Percentiles rank a stretch among this genome's conserved stretches.
Conservation (phyloP, 2,329 filamentous ascomycete species). For the Metarhizium humberi region DNA sequence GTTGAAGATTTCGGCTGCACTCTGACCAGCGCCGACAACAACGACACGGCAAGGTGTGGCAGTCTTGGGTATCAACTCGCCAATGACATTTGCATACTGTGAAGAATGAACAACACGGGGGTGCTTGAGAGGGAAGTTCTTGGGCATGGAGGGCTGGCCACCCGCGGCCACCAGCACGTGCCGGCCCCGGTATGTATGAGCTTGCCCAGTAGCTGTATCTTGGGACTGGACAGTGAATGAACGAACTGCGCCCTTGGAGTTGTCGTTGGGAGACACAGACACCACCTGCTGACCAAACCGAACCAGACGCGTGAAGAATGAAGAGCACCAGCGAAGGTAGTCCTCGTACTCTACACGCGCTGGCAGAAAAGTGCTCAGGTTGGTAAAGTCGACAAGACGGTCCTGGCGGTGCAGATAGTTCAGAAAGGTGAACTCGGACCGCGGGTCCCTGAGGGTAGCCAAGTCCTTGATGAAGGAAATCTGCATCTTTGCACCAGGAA, state of each 20-base stretch:
- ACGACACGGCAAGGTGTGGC: conserved; percentile 62
- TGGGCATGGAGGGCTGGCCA: conserved; percentile 60
- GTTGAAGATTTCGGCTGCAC: conserved; percentile 90
- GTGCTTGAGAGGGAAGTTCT: conserved; percentile 57
- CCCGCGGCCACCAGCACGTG: conserved; percentile 56
- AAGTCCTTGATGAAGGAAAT: conserved; percentile 97
- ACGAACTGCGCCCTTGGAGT: conserved; percentile 37
- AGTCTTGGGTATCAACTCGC: conserved; percentile 47
- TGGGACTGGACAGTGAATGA: conserved; percentile 60
- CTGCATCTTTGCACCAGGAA: conserved; percentile 92
- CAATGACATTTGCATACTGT: conserved; percentile 62
- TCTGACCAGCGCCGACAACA: conserved; percentile 83
- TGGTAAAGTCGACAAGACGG: conserved; percentile 83
- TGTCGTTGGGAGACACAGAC: conserved; percentile 51
- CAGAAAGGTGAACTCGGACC: conserved; percentile 87
- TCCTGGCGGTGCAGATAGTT: conserved; percentile 82
- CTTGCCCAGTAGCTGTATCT: conserved; percentile 47
- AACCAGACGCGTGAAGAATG: conserved; percentile 64
- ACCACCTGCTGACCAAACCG: conserved; percentile 71
- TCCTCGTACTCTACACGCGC: conserved; percentile 86
- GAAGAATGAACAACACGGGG: conserved; percentile 81
- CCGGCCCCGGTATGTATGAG: conserved; percentile 45
- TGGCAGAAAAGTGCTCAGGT: conserved; percentile 80
- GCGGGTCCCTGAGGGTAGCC: conserved; percentile 78
- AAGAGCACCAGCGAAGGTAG: conserved; percentile 88